A percentile compares a stretch with the other conserved stretches of the same genome.
Conservation (phyloP, 2,329 filamentous ascomycete genomes). For the Ophioceras dolichostomum region DNA sequence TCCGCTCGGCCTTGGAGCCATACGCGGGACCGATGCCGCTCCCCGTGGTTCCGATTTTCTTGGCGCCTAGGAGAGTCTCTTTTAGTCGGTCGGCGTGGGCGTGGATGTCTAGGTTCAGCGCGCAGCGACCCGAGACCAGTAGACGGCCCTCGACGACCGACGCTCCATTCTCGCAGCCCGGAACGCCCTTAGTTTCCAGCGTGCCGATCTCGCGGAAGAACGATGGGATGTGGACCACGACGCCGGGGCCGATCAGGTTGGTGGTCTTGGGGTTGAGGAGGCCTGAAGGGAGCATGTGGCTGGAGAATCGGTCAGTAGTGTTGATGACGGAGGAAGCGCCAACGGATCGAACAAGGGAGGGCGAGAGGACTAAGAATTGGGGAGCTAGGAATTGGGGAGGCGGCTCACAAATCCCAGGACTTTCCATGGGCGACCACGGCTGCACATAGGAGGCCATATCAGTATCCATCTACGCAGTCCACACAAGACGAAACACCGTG, state of each 20-base stretch:
- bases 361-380: too few species aligned
- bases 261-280: constrained; percentile 58
- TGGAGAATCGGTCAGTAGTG: too few species aligned
- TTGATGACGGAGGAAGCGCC: too few species aligned
- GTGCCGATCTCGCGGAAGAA: constrained; percentile 29
- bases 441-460: too few species aligned
- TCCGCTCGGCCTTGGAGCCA: constrained; percentile 47
- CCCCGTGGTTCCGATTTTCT: constrained; percentile 12
- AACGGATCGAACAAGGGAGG: too few species aligned
- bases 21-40: constrained; percentile 12
- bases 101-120: constrained; percentile 55
- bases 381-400: too few species aligned
- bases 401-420: constrained; percentile 18
- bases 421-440: constrained; percentile 7
- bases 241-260: constrained; percentile 62
- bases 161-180: constrained; percentile 16
- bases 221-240: constrained; percentile 48
- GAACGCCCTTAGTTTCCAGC: constrained; percentile 25
- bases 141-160: constrained; percentile 32
- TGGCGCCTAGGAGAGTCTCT: constrained; percentile 34
- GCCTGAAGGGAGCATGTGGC: constrained; percentile 54
- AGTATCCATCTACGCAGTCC: too few species aligned
- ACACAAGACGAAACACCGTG: too few species aligned
- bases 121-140: constrained; percentile 49
- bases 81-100: constrained; percentile 58